A percentile compares a stretch with the other conserved stretches of the same genome.
Evolutionary conservation across 2,329 filamentous ascomycete genomes (phyloP).

Genomic region (Verticillium alfalfae): DNA sequence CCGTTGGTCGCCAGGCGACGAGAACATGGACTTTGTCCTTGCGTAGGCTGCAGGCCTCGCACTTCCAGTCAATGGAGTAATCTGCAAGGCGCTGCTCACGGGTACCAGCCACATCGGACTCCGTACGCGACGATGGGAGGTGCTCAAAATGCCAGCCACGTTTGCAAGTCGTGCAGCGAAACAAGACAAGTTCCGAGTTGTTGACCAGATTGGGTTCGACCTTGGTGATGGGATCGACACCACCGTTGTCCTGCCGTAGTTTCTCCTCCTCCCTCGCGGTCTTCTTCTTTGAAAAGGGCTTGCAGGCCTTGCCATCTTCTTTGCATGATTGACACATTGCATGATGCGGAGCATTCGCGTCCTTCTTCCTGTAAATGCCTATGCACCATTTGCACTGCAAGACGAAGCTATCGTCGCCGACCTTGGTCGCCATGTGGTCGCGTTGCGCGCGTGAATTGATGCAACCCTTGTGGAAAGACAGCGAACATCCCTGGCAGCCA

Average conservation of each 20-base stretch:
- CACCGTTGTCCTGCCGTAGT: constrained; percentile 70
- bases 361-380: constrained; percentile 61
- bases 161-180: constrained; percentile 73
- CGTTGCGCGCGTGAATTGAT: constrained; percentile 67
- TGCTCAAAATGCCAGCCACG: constrained; percentile 82
- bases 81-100: constrained; percentile 62
- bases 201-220: constrained; percentile 64
- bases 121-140: constrained; percentile 45
- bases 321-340: constrained; percentile 68
- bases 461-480: constrained; percentile 77
- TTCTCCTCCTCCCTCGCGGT: constrained; percentile 79
- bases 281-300: constrained; percentile 66
- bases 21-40: constrained; percentile 67
- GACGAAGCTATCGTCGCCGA: constrained; percentile 71
- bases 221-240: constrained; percentile 67
- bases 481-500: constrained; percentile 85
- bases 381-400: constrained; percentile 88
- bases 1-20: constrained; percentile 78
- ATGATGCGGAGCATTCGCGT: constrained; percentile 62
- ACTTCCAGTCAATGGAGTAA: constrained; percentile 72
- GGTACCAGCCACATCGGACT: constrained; percentile 3
- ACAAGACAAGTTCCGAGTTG: constrained; percentile 70
- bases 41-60: constrained; percentile 66
- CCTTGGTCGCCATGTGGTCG: constrained; percentile 87
- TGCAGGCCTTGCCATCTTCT: constrained; percentile 60